Conservation (phyloP, 345 rosid species). For the Firmiana major region DNA sequence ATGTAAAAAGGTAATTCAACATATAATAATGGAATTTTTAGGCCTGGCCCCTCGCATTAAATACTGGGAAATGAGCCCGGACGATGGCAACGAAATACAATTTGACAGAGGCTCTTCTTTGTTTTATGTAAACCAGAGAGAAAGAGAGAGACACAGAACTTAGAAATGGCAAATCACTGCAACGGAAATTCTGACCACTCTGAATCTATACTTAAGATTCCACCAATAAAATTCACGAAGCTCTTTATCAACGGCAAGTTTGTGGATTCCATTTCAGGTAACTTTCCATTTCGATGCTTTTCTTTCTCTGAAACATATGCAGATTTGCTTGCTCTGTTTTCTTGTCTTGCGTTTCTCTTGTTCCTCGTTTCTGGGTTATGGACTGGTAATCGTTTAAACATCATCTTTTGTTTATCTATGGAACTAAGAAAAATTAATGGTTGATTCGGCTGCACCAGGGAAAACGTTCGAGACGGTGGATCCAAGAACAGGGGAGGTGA, state of each 20-base stretch:
- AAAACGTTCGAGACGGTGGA: constrained; percentile 40
- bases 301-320: not conserved
- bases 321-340: not conserved
- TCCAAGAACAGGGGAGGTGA: constrained; percentile 36
- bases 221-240: constrained; percentile 42
- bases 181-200: constrained; percentile 22
- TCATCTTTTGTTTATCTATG: not conserved
- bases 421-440: not conserved
- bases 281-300: not conserved
- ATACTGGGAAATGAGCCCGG: not conserved
- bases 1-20: not conserved
- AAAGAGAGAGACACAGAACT: not conserved
- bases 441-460: constrained; percentile 13
- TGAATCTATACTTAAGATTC: constrained; percentile 19
- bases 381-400: not conserved
- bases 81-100: not conserved
- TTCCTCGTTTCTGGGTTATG: not conserved
- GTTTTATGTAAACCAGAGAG: not conserved
- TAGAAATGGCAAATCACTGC: constrained; percentile 21
- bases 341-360: not conserved
- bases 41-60: not conserved
- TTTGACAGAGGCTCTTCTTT: not conserved
- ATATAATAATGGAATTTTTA: not conserved
- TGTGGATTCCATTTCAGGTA: constrained; percentile 57
- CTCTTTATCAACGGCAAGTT: constrained; percentile 59